These are phyloP conservation scores for Paecilomyces fulvus DNA, from an alignment of 2,329 filamentous ascomycete genomes.

Conservation along the genomic window DNA sequence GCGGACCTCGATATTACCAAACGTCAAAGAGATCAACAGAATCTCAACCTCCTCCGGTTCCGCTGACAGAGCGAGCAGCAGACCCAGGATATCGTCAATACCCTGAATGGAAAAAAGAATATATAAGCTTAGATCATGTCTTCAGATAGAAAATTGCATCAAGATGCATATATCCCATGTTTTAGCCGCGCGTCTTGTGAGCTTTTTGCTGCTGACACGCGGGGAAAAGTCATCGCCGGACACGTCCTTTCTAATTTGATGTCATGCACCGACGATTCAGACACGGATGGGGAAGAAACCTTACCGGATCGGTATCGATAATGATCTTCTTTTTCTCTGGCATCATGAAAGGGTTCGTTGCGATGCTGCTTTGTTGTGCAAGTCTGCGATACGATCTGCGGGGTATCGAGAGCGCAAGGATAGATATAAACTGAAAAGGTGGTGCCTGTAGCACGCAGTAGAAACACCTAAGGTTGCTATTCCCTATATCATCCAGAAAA, in stretches of 20 bases:
- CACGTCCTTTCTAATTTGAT: neutral
- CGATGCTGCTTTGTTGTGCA: neutral
- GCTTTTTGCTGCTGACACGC: neutral
- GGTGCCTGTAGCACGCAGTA: neutral
- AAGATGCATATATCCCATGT: neutral
- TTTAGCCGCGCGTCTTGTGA: neutral
- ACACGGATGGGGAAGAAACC: constrained; percentile 5
- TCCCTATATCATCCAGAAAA: neutral
- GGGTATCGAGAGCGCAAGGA: neutral
- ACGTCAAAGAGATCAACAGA: constrained; percentile 77
- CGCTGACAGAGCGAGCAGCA: constrained; percentile 77
- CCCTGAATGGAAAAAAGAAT: constrained; percentile 38
- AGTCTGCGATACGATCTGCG: neutral
- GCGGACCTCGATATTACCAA: constrained; percentile 83
- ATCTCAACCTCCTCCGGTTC: constrained; percentile 78
- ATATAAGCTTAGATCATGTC: neutral
- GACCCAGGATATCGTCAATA: constrained; percentile 82
- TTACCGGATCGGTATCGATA: constrained; percentile 90
- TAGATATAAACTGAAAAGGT: neutral
- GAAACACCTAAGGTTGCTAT: neutral
- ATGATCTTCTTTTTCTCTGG: constrained; percentile 69
- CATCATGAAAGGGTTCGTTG: constrained; percentile 38
- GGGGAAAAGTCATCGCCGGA: neutral
- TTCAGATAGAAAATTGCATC: neutral
- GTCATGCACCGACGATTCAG: neutral